phyloP scores from a whole-genome alignment of 2,329 filamentous ascomycete species.

The Chrysosporium queenslandicum region DNA sequence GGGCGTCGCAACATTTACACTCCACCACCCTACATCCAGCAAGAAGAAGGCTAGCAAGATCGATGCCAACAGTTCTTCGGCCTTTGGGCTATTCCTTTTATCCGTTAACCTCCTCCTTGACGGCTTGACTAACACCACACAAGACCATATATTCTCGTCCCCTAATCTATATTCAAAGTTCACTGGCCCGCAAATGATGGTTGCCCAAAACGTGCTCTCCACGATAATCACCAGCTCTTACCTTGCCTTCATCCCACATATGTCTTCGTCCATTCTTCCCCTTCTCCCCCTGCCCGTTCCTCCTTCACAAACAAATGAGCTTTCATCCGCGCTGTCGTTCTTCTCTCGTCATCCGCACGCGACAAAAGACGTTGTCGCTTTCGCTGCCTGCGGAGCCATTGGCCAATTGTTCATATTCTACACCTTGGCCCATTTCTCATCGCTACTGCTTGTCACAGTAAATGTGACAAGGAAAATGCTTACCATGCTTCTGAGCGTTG shows the following conservation, averaged over 20 bases:
- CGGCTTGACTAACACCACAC: slow-evolving; percentile 89
- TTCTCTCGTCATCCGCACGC: slow-evolving; percentile 69
- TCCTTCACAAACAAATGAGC: slow-evolving; percentile 58
- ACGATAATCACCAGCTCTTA: slow-evolving; percentile 68
- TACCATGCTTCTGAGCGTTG: slow-evolving; percentile 92
- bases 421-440: slow-evolving; percentile 85
- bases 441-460: slow-evolving; percentile 83
- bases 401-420: slow-evolving; percentile 98
- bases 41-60: slow-evolving; percentile 43
- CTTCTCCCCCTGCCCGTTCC: slow-evolving; percentile 54
- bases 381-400: slow-evolving; percentile 79
- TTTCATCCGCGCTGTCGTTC: slow-evolving; percentile 69
- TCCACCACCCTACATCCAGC: slow-evolving; percentile 61
- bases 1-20: slow-evolving; percentile 88
- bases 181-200: slow-evolving; percentile 97
- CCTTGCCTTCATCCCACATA: slow-evolving; percentile 65
- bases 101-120: slow-evolving; percentile 89
- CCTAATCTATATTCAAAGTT: slow-evolving; percentile 60
- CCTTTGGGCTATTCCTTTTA: slow-evolving; percentile 64
- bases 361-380: slow-evolving; percentile 78
- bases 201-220: slow-evolving; percentile 83
- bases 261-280: slow-evolving; percentile 58
- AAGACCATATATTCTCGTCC: slow-evolving; percentile 80
- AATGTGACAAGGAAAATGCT: slow-evolving; percentile 98
- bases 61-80: slow-evolving; percentile 55